These are phyloP conservation scores for Clarkia xantiana DNA, from an alignment of 345 rosid genomes.

Conservation along the genomic window DNA sequence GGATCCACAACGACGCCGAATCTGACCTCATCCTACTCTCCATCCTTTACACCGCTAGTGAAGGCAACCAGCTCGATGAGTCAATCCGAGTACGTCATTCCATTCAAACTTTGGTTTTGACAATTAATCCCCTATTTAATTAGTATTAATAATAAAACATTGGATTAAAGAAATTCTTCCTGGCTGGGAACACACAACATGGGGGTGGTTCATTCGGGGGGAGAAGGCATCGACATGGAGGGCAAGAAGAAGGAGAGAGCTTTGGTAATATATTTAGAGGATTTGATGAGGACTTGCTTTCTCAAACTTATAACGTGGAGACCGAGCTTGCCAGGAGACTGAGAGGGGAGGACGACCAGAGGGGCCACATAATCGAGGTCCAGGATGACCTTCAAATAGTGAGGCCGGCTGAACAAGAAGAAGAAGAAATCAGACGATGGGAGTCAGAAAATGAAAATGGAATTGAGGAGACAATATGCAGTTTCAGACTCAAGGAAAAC, in stretches of 20 bases:
- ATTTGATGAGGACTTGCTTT: conserved; percentile 19
- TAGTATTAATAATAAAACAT: no score
- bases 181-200: conserved; percentile 31
- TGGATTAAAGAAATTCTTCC: conserved; percentile 39
- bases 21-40: conserved; percentile 18
- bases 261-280: conserved; percentile 28
- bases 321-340: conserved; percentile 28
- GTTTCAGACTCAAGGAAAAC: conserved; percentile 27
- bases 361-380: conserved; percentile 41
- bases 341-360: conserved; percentile 19
- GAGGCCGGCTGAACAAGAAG: conserved; percentile 9
- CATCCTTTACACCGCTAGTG: conserved; percentile 19
- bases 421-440: background rate
- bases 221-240: no score
- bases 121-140: no score
- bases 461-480: conserved; percentile 47
- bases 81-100: conserved; percentile 18
- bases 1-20: conserved; percentile 30
- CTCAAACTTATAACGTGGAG: conserved; percentile 33
- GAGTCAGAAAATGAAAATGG: conserved; percentile 38
- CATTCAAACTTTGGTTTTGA: no score
- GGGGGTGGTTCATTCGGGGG: background rate
- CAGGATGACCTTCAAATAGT: conserved; percentile 20
- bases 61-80: conserved; percentile 32
- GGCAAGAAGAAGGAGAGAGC: background rate